phyloP scores from a whole-genome alignment of 106 monocot species.

The Dioscorea alata region DNA sequence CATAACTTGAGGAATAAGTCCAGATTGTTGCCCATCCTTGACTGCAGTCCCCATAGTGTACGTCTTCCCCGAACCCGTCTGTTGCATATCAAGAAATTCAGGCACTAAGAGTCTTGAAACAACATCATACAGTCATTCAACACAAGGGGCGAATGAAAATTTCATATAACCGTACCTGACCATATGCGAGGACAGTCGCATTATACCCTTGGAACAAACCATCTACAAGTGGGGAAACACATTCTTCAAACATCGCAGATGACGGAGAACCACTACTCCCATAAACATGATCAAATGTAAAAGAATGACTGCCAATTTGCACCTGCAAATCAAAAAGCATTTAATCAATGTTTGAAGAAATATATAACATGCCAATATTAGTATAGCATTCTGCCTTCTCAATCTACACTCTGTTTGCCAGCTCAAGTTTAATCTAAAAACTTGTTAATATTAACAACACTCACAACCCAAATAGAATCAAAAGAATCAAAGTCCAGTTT shows the following conservation, averaged over 20 bases:
- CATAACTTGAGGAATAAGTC: slow-evolving; percentile 90
- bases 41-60: slow-evolving; percentile 96
- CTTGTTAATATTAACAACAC: too few relatives aligned
- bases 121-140: not conserved
- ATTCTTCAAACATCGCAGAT: slow-evolving; percentile 86
- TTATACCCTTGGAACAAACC: slow-evolving; percentile 99
- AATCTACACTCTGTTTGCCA: too few relatives aligned
- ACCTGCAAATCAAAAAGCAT: slow-evolving; percentile 37
- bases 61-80: slow-evolving; percentile 99
- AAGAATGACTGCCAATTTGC: slow-evolving; percentile 94
- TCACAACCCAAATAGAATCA: too few relatives aligned
- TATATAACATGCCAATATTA: too few relatives aligned
- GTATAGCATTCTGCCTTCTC: too few relatives aligned
- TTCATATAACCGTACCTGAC: slow-evolving; percentile 51
- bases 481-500: too few relatives aligned
- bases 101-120: not conserved
- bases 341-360: not conserved
- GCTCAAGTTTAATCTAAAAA: too few relatives aligned
- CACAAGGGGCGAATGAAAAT: not conserved
- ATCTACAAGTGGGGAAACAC: slow-evolving; percentile 88
- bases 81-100: slow-evolving; percentile 19
- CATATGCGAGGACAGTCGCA: slow-evolving; percentile 98
- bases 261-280: slow-evolving; percentile 80
- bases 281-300: slow-evolving; percentile 96
- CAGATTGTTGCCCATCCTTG: slow-evolving; percentile 56